Evolutionary conservation across 1,139 yeast genomes (phyloP).

Genomic region (Hansenula sp.): DNA sequence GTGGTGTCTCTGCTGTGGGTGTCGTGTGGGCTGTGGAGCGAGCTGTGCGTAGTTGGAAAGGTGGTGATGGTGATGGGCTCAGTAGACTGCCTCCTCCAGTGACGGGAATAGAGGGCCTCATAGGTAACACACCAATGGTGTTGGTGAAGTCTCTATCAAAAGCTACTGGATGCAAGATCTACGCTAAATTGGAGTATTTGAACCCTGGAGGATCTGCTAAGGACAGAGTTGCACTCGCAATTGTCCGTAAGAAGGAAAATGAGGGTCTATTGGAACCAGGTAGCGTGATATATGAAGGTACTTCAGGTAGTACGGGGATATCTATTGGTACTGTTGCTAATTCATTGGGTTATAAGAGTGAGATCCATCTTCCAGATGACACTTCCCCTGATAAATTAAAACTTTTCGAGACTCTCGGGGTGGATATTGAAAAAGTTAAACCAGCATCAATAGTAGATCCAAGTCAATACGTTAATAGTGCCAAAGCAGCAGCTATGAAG

Average conservation of each 20-base stretch:
- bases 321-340: conserved; percentile 85
- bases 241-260: conserved; percentile 64
- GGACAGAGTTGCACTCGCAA: conserved; percentile 88
- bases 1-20: conserved; percentile 14
- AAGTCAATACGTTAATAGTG: conserved; percentile 86
- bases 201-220: conserved; percentile 97
- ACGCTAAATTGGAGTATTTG: conserved; percentile 78
- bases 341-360: conserved; percentile 84
- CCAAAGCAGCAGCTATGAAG: conserved; percentile 60
- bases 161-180: conserved; percentile 75
- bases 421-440: conserved; percentile 79
- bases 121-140: conserved; percentile 91
- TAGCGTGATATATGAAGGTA: conserved; percentile 78
- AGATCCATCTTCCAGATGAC: conserved; percentile 93
- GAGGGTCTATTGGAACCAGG: conserved; percentile 45
- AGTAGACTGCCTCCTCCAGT: conserved; percentile 24
- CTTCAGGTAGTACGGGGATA: conserved; percentile 94
- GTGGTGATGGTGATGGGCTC: too few species aligned
- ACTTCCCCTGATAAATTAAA: conserved; percentile 81
- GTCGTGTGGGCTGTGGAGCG: conserved; percentile 6
- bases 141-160: conserved; percentile 68
- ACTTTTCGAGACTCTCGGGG: conserved; percentile 71
- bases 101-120: conserved; percentile 53
- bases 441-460: conserved; percentile 97
- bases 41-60: too few species aligned